Evolutionary conservation across 2,329 filamentous ascomycete genomes (phyloP).

Genomic region (Scorias spongiosa): DNA sequence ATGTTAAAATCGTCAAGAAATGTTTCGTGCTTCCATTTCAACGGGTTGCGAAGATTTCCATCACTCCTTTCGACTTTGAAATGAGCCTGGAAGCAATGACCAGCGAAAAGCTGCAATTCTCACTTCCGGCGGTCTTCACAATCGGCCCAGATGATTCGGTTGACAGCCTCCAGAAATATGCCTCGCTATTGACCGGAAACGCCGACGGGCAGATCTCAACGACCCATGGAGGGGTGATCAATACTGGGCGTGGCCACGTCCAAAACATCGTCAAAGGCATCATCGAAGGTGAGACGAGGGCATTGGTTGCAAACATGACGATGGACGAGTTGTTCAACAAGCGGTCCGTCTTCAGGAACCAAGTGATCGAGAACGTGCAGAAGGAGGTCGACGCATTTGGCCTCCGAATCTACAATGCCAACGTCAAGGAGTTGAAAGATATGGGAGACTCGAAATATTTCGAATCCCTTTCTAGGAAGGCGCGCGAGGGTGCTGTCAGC

Average conservation of each 20-base stretch:
- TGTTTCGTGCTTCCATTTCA: slow-evolving; percentile 58
- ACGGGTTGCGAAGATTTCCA: slow-evolving; percentile 26
- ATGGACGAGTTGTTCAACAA: slow-evolving; percentile 82
- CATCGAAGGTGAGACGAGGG: slow-evolving; percentile 75
- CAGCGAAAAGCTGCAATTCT: slow-evolving; percentile 71
- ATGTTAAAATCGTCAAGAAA: slow-evolving; percentile 65
- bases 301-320: slow-evolving; percentile 75
- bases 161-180: slow-evolving; percentile 64
- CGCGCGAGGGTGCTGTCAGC: slow-evolving; percentile 71
- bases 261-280: slow-evolving; percentile 80
- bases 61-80: slow-evolving; percentile 57
- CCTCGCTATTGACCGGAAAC: slow-evolving; percentile 58
- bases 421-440: slow-evolving; percentile 78
- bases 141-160: slow-evolving; percentile 62
- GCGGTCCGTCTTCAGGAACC: slow-evolving; percentile 54
- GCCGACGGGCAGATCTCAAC: slow-evolving; percentile 29
- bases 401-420: slow-evolving; percentile 50
- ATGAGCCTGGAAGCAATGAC: slow-evolving; percentile 82
- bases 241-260: slow-evolving; percentile 47
- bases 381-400: slow-evolving; percentile 65
- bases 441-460: slow-evolving; percentile 73
- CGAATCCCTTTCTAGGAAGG: slow-evolving; percentile 64
- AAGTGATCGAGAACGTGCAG: slow-evolving; percentile 48
- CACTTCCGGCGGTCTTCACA: slow-evolving; percentile 71
- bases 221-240: slow-evolving; percentile 21